phyloP scores from a whole-genome alignment of 768 basidiomycete genomes.

The Lactarius psammicola region DNA sequence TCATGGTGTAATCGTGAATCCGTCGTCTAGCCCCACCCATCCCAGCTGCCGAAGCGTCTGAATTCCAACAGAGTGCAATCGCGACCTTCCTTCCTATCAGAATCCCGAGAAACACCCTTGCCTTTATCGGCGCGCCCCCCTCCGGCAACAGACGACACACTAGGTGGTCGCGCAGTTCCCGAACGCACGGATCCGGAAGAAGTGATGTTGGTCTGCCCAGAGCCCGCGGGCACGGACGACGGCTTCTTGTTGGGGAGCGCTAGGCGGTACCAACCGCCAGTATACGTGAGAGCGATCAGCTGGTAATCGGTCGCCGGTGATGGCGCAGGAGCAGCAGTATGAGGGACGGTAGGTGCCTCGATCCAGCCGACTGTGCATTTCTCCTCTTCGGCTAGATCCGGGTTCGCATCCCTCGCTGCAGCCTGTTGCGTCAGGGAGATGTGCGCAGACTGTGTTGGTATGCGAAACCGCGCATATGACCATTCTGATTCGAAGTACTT shows the following conservation, averaged over 20 bases:
- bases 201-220: constrained; percentile 31
- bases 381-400: constrained; percentile 75
- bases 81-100: constrained; percentile 57
- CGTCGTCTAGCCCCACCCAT: constrained; percentile 63
- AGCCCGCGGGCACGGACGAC: constrained; percentile 29
- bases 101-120: constrained; percentile 59
- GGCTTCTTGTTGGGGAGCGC: constrained; percentile 49
- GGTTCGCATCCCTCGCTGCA: constrained; percentile 46
- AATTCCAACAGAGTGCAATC: constrained; percentile 75
- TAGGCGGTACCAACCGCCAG: constrained; percentile 91
- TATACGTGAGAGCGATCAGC: constrained; percentile 80
- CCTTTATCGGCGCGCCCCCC: constrained; percentile 54
- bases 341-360: constrained; percentile 42
- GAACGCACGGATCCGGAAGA: constrained; percentile 44
- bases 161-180: constrained; percentile 50
- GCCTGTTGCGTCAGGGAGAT: constrained; percentile 74
- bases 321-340: constrained; percentile 35
- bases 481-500: constrained; percentile 95
- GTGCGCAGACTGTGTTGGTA: constrained; percentile 81
- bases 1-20: neutral
- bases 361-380: constrained; percentile 89
- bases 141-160: constrained; percentile 50
- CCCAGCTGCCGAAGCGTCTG: constrained; percentile 82
- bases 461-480: constrained; percentile 92
- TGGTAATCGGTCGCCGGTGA: constrained; percentile 53